Percentiles rank a stretch among this genome's conserved stretches.
phyloP scores from a whole-genome alignment of 768 basidiomycete species.

The Mycena haematopus region DNA sequence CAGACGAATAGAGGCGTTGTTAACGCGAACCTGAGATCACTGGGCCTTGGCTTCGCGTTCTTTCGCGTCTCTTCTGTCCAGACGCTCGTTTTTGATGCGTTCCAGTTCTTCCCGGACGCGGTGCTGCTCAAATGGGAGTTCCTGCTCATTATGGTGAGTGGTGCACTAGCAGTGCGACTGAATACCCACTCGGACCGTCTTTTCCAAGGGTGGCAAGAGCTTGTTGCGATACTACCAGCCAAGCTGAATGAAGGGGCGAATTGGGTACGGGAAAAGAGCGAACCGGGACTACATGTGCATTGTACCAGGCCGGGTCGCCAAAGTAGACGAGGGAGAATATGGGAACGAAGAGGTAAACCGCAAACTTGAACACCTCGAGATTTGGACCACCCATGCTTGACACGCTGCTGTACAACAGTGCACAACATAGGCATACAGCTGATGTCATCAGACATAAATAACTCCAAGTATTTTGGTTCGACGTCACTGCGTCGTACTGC shows the following conservation, averaged over 20 bases:
- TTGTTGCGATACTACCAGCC: conserved; percentile 68
- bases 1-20: conserved; percentile 2
- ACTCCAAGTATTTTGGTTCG: neutral
- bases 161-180: neutral
- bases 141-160: conserved; percentile 40
- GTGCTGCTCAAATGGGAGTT: conserved; percentile 69
- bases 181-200: conserved; percentile 53
- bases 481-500: neutral
- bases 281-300: conserved; percentile 77
- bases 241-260: neutral
- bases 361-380: conserved; percentile 91
- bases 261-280: conserved; percentile 19
- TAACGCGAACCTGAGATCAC: conserved; percentile 6
- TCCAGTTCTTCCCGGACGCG: conserved; percentile 73
- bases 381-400: conserved; percentile 70
- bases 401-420: neutral
- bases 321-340: conserved; percentile 82
- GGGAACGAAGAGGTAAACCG: conserved; percentile 85
- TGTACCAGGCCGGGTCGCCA: conserved; percentile 90
- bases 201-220: conserved; percentile 69
- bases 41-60: conserved; percentile 10
- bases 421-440: neutral
- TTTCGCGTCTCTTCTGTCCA: conserved; percentile 26
- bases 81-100: conserved; percentile 67
- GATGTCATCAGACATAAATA: neutral